Evolutionary conservation across 768 basidiomycete species (phyloP), one percentile per base, ranked within the genome.

Genomic region (Tylopilus intermedius): DNA sequence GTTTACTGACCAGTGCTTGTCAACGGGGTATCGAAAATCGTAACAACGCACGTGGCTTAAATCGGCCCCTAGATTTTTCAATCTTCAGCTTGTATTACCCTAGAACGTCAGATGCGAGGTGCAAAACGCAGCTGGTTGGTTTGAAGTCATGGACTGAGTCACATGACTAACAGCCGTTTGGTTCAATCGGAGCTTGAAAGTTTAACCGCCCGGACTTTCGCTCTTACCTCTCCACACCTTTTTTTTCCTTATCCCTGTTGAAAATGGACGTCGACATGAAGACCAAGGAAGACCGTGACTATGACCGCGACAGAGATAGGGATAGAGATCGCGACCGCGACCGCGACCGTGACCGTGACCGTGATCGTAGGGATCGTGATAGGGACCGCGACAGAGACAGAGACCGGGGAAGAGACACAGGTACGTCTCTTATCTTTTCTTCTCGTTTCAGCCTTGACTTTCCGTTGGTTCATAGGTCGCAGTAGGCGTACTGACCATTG

Each of bases 201-300:
- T 8, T 40, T 37, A 26, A 32, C 29, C 21, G 27, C 24, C 49
- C 35, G 24, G 44, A 30, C 39, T 43, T 58, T 57, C 29, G 37
- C 54, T 65, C 57, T 47, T 54, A 38, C 58, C 42, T 53, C 44
- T 49, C 40, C 3, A 30, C 18, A 7, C 18, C 51, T 58, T 51
- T 56, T 54, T 50, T 40, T n/a, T 45, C 32, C 41, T 22, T 47
- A 14, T 43, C 24, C 40, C 41, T 21, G 24, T 56, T 57, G 67
- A 63, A 63, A 51, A 90, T 90, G 88, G 88, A 90, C 67, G 79
- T 89, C 58, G 88, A 90, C 62, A 88, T 88, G 85, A 85, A 86
- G 70, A 75, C 69, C 64, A 89, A 88, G 68, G 86, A 88, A 51
- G 84, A 88, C 57, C 70, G 74, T 8, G 85, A 86, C 42, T 85